Conservation (phyloP, 148 eudicot genomes). For the Amaranthus palmeri region DNA sequence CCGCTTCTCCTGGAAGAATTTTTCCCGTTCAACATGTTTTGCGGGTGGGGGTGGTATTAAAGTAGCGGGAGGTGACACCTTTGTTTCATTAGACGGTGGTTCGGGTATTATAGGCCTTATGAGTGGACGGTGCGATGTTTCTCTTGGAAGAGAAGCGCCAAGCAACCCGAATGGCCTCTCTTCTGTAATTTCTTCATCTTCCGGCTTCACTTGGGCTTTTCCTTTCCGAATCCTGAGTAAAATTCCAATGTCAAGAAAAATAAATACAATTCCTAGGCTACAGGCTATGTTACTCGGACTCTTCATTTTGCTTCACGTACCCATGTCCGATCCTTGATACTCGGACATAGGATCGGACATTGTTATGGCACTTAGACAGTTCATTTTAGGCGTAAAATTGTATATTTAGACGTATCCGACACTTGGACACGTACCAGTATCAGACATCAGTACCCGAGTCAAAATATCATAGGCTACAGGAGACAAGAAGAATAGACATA, state of each 20-base stretch:
- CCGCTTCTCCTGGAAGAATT: slow-evolving; percentile 81
- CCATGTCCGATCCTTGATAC: no score
- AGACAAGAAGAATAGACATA: background rate
- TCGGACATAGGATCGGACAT: no score
- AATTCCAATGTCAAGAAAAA: background rate
- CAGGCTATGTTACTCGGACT: background rate
- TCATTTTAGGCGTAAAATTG: no score
- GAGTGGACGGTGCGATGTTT: slow-evolving; percentile 59
- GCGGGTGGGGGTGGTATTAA: slow-evolving; percentile 93
- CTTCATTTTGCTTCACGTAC: no score
- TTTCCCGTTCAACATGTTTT: slow-evolving; percentile 84
- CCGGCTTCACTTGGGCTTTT: slow-evolving; percentile 67
- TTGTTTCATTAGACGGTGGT: slow-evolving; percentile 33
- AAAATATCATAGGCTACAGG: no score
- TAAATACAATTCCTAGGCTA: background rate
- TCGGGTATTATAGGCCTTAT: slow-evolving; percentile 48
- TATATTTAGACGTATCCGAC: no score
- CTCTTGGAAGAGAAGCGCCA: slow-evolving; percentile 35
- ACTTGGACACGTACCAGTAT: no score
- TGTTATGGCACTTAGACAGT: no score
- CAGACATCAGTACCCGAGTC: no score
- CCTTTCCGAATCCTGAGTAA: slow-evolving; percentile 75
- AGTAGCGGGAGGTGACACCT: slow-evolving; percentile 32
- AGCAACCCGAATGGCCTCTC: slow-evolving; percentile 45
- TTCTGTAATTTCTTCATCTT: slow-evolving; percentile 47